phyloP scores from a whole-genome alignment of 345 rosid species.

The Alliaria petiolata region DNA sequence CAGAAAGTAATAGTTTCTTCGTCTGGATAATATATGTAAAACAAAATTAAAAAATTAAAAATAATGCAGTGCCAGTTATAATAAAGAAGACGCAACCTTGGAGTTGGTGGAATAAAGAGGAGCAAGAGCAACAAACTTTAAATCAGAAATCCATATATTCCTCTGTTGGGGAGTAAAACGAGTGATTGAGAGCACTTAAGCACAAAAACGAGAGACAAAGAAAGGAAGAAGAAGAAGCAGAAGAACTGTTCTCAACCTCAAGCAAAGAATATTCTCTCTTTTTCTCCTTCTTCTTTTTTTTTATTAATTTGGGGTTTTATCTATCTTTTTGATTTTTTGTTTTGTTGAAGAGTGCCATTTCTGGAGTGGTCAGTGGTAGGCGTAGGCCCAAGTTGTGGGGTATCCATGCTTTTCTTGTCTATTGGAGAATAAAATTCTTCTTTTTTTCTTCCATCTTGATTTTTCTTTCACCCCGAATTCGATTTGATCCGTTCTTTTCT shows the following conservation, averaged over 20 bases:
- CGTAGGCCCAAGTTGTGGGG: slow-evolving; percentile 28
- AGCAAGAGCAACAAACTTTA: slow-evolving; percentile 1
- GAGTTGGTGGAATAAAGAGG: slow-evolving; percentile 21
- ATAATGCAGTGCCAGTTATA: not conserved
- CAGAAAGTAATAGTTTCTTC: not conserved
- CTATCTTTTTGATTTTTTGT: not conserved
- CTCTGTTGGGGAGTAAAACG: not conserved
- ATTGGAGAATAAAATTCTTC: not conserved
- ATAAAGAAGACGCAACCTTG: slow-evolving; percentile 28
- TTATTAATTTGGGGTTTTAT: not conserved
- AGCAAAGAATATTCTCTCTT: slow-evolving; percentile 29
- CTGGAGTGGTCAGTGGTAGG: slow-evolving; percentile 17
- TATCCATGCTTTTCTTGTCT: slow-evolving; percentile 24
- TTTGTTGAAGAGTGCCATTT: not conserved
- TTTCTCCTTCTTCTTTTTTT: not conserved
- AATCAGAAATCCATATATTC: slow-evolving; percentile 16
- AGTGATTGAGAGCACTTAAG: slow-evolving; percentile 8
- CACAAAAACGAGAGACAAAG: not conserved
- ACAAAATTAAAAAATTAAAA: not conserved
- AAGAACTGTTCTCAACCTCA: slow-evolving; percentile 9
- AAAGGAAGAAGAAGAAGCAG: not conserved
- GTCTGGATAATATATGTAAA: not conserved
- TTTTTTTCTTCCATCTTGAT: not conserved
- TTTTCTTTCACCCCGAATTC: not conserved
- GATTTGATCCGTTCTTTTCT: not conserved